These are phyloP conservation scores for Plasmodium ovale DNA, from an alignment of 169 alveolate genomes.

Conservation along the genomic window DNA sequence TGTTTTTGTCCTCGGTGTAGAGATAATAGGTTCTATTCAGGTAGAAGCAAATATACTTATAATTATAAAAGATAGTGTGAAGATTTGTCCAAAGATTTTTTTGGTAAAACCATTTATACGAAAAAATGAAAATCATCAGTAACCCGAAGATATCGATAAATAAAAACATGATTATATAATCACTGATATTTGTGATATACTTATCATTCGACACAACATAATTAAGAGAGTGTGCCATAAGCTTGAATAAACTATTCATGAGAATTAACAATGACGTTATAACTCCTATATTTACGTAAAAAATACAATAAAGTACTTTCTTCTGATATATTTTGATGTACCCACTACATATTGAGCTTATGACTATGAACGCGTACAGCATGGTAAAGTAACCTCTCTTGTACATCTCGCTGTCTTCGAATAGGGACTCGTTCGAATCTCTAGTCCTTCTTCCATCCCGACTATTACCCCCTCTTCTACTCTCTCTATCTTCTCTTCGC, in stretches of 20 bases:
- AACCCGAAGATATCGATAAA: slow-evolving; percentile 55
- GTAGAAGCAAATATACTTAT: slow-evolving; percentile 40
- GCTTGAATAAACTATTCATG: slow-evolving; percentile 57
- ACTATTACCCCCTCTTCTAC: background rate
- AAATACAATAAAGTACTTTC: slow-evolving; percentile 43
- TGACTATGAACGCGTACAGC: slow-evolving; percentile 22
- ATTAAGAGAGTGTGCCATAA: slow-evolving; percentile 56
- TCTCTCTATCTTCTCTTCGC: background rate
- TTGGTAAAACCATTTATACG: slow-evolving; percentile 50
- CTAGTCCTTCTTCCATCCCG: background rate
- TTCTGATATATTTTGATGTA: slow-evolving; percentile 66
- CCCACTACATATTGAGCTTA: slow-evolving; percentile 67
- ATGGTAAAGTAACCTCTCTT: background rate
- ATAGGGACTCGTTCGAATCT: background rate
- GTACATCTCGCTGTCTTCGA: too few species aligned
- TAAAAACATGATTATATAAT: slow-evolving; percentile 35
- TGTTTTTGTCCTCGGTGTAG: slow-evolving; percentile 26
- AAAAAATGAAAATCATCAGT: slow-evolving; percentile 13
- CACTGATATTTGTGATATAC: slow-evolving; percentile 19
- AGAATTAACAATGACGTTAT: slow-evolving; percentile 53
- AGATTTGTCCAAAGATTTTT: slow-evolving; percentile 41
- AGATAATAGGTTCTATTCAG: slow-evolving; percentile 39
- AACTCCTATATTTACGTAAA: slow-evolving; percentile 52
- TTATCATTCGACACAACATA: slow-evolving; percentile 24
- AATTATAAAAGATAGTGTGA: slow-evolving; percentile 49